Evolutionary conservation across 1,284 basidiomycete species (phyloP).

Genomic region (Ceratobasidium papillatum): DNA sequence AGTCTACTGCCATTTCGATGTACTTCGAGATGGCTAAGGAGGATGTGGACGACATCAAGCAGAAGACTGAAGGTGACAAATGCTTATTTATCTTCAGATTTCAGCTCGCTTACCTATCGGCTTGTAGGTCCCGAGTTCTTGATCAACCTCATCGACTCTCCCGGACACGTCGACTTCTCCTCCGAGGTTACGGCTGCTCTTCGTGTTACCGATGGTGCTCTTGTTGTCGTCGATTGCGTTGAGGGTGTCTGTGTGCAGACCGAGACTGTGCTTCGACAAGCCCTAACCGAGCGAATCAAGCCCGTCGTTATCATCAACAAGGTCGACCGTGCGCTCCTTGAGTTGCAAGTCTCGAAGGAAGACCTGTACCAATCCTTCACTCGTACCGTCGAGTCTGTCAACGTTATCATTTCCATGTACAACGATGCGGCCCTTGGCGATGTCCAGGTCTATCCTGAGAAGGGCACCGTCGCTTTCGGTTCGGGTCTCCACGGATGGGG

Average conservation of each 20-base stretch:
- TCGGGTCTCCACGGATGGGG: conserved; percentile 99
- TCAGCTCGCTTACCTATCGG: conserved; percentile 45
- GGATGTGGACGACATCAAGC: conserved; percentile 83
- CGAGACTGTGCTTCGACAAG: conserved; percentile 98
- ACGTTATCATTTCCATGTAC: conserved; percentile 99
- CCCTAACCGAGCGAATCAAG: conserved; percentile 98
- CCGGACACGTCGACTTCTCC: conserved; percentile 99
- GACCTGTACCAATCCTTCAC: conserved; percentile 98
- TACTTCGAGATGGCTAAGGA: conserved; percentile 97
- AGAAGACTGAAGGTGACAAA: conserved; percentile 85
- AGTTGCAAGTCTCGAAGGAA: conserved; percentile 98
- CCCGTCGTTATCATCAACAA: conserved; percentile 99
- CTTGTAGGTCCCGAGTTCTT: conserved; percentile 90
- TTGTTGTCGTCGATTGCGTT: conserved; percentile 99
- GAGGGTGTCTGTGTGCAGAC: conserved; percentile 99
- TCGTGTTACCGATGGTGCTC: conserved; percentile 98
- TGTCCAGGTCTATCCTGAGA: conserved; percentile 98
- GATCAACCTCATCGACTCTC: conserved; percentile 99
- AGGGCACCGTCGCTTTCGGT: conserved; percentile 98
- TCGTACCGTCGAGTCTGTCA: conserved; percentile 97
- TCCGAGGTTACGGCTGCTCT: conserved; percentile 99
- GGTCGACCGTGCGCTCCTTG: conserved; percentile 99
- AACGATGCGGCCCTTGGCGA: conserved; percentile 95
- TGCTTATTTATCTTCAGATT: conserved; percentile 44
- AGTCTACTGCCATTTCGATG: conserved; percentile 99